These are phyloP conservation scores for Syzygium jambos DNA, from an alignment of 345 rosid species.

Conservation along the genomic window DNA sequence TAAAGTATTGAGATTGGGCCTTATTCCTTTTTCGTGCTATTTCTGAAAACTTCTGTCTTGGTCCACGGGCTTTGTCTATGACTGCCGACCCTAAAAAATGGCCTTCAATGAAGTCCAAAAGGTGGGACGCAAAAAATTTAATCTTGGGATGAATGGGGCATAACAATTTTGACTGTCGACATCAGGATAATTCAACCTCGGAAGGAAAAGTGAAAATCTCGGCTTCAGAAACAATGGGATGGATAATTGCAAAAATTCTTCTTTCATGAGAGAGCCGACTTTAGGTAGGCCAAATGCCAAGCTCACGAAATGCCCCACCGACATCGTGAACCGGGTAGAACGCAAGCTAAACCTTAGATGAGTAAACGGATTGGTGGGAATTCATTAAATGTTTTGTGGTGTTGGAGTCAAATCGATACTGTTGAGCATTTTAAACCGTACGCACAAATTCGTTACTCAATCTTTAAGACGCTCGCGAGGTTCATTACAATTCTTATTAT, in stretches of 20 bases:
- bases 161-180: neutral
- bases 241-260: neutral
- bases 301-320: neutral
- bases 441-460: neutral
- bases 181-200: neutral
- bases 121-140: neutral
- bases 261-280: neutral
- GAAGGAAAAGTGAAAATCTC: neutral
- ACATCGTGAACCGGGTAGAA: neutral
- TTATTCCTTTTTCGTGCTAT: neutral
- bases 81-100: neutral
- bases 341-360: neutral
- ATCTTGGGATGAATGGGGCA: neutral
- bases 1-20: neutral
- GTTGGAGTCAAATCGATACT: neutral
- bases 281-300: neutral
- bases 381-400: neutral
- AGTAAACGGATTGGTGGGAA: neutral
- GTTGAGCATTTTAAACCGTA: neutral
- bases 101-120: neutral
- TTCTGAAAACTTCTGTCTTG: neutral
- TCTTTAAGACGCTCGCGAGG: neutral
- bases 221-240: neutral
- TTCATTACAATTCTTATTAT: neutral
- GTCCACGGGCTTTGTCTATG: neutral